Percentiles rank a stretch among this genome's conserved stretches.
phyloP scores from a whole-genome alignment of 192 early-diverging fungal species.

The Coemansia sp. region DNA sequence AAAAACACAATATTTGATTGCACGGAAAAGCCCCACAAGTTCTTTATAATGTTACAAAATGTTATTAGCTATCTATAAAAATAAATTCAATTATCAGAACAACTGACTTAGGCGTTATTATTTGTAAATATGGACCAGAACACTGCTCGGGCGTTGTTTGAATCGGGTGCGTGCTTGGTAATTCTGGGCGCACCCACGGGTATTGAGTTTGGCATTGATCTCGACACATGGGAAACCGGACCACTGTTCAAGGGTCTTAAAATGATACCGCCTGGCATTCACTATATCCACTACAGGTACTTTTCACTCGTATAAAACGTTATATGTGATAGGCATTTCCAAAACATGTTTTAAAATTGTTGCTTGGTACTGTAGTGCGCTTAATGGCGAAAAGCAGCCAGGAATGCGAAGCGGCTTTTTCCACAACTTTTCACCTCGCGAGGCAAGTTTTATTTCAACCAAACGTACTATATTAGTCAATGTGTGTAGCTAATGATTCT shows the following conservation, averaged over 20 bases:
- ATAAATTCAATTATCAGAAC: too few species aligned
- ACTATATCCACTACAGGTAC: conserved; percentile 84
- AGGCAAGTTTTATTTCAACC: conserved; percentile 32
- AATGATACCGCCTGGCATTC: conserved; percentile 90
- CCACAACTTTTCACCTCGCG: conserved; percentile 61
- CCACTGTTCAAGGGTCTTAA: conserved; percentile 90
- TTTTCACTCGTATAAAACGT: too few species aligned
- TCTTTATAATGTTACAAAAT: too few species aligned
- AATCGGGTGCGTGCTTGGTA: conserved; percentile 75
- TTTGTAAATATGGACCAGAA: conserved; percentile 70
- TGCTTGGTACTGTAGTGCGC: conserved; percentile 8
- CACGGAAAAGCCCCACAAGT: too few species aligned
- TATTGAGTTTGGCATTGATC: conserved; percentile 89
- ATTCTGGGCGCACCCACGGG: conserved; percentile 76
- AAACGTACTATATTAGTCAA: not conserved
- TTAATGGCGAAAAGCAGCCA: conserved; percentile 38
- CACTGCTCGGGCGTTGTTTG: conserved; percentile 74
- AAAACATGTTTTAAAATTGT: too few species aligned
- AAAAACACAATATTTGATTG: too few species aligned
- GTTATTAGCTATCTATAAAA: too few species aligned
- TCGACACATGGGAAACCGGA: conserved; percentile 86
- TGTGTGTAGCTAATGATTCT: not conserved
- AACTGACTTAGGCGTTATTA: too few species aligned
- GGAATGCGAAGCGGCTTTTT: conserved; percentile 78
- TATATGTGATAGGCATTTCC: too few species aligned